Evolutionary conservation across 2,329 filamentous ascomycete genomes (phyloP).

Genomic region (Aschersonia sp.): DNA sequence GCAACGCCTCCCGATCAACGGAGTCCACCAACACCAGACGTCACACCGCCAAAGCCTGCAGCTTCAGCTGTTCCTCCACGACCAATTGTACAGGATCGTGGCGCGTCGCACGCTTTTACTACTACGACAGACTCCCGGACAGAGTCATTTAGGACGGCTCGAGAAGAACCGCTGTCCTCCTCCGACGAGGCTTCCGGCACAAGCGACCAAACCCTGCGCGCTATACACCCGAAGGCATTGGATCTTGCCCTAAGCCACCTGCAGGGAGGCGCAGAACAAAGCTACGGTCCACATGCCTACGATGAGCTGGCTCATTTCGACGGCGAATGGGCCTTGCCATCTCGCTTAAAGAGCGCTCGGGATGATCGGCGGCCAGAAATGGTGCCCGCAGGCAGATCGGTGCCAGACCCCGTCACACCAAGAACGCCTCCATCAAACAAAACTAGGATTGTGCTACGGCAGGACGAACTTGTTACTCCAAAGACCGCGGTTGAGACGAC

Average conservation of each 20-base stretch:
- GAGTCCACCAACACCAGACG: constrained; percentile 61
- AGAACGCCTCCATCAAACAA: not conserved
- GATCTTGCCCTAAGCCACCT: constrained; percentile 28
- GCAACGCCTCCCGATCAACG: constrained; percentile 49
- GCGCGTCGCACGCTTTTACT: constrained; percentile 35
- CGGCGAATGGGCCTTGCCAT: constrained; percentile 38
- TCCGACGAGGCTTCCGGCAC: constrained; percentile 38
- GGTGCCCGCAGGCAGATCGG: constrained; percentile 36
- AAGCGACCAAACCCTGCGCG: constrained; percentile 23
- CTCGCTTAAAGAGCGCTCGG: constrained; percentile 34
- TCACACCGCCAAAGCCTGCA: constrained; percentile 49
- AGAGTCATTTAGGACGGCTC: constrained; percentile 60
- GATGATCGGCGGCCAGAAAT: constrained; percentile 38
- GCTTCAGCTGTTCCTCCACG: constrained; percentile 29
- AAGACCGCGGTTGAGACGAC: constrained; percentile 37
- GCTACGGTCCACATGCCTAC: constrained; percentile 25
- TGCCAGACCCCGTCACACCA: constrained; percentile 5
- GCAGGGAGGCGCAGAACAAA: constrained; percentile 23
- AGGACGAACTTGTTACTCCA: constrained; percentile 31
- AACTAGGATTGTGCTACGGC: constrained; percentile 13
- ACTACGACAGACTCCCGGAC: constrained; percentile 47
- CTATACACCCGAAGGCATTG: constrained; percentile 17
- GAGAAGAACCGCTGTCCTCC: constrained; percentile 48
- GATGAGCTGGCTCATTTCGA: constrained; percentile 42
- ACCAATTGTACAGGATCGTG: constrained; percentile 31